Conservation (phyloP, 306 rosid genomes). For the Corylus avellana region DNA sequence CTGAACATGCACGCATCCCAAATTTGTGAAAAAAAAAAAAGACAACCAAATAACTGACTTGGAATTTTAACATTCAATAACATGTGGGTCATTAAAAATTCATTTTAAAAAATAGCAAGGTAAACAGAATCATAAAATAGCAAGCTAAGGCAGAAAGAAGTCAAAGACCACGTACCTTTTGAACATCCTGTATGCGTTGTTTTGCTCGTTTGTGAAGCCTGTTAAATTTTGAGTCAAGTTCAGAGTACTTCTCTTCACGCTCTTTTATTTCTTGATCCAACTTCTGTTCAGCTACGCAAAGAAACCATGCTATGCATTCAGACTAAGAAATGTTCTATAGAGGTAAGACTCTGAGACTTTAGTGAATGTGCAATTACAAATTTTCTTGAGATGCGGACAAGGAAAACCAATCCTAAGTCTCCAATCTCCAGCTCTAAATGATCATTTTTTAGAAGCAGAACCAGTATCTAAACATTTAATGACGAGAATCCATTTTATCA, state of each 20-base stretch:
- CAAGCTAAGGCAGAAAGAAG: conserved; percentile 16
- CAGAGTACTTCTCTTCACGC: conserved; percentile 89
- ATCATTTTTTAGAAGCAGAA: not conserved
- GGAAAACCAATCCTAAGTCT: not conserved
- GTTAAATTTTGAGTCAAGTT: conserved; percentile 83
- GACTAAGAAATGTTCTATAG: conserved; percentile 9
- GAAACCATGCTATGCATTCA: conserved; percentile 36
- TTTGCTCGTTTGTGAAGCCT: conserved; percentile 98
- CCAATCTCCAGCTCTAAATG: not conserved
- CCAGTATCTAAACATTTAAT: conserved; percentile 10
- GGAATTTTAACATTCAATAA: conserved; percentile 1
- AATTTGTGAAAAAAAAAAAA: not conserved
- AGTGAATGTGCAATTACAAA: conserved; percentile 2
- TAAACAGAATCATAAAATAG: conserved; percentile 1
- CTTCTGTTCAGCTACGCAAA: conserved; percentile 68
- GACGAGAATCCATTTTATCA: not conserved
- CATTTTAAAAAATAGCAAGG: conserved; percentile 26
- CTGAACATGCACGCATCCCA: conserved; percentile 1
- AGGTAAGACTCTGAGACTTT: not conserved
- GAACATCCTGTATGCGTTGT: conserved; percentile 97
- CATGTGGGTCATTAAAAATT: conserved; percentile 19
- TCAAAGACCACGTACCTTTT: conserved; percentile 57
- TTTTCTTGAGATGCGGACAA: not conserved
- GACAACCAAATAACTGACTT: not conserved
- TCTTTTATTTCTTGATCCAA: conserved; percentile 82